phyloP scores from a whole-genome alignment of 352 stramenopile species.

The Aphanomyces astaci region DNA sequence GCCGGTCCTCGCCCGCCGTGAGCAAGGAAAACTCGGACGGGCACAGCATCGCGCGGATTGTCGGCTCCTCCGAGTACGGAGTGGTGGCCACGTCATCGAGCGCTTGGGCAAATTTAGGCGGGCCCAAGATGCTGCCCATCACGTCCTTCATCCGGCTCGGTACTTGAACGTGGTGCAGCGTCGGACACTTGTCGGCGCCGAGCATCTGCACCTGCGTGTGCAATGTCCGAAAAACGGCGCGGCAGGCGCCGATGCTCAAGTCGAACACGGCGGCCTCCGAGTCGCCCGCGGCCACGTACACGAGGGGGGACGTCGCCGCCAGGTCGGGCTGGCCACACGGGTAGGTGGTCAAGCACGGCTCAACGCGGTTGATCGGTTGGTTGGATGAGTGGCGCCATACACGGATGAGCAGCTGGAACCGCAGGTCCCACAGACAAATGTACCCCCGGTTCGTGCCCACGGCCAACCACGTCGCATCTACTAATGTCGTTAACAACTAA shows the following conservation, averaged over 20 bases:
- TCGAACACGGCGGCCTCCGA: conserved; percentile 88
- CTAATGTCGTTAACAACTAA: not conserved
- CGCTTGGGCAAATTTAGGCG: conserved; percentile 69
- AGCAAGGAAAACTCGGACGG: conserved; percentile 86
- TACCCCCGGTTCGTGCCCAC: conserved; percentile 92
- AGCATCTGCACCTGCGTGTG: conserved; percentile 48
- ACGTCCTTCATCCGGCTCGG: conserved; percentile 62
- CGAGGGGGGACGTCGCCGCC: conserved; percentile 73
- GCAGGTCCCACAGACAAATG: conserved; percentile 94
- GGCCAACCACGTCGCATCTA: conserved; percentile 92
- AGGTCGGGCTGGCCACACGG: conserved; percentile 62
- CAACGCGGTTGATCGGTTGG: conserved; percentile 82
- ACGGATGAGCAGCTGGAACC: conserved; percentile 92
- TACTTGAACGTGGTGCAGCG: conserved; percentile 63
- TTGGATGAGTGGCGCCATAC: conserved; percentile 94
- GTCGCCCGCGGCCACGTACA: conserved; percentile 91
- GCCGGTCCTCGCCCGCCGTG: conserved; percentile 90
- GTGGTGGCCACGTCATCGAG: conserved; percentile 79
- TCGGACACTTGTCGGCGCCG: conserved; percentile 70
- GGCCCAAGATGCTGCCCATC: conserved; percentile 65
- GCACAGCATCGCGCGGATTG: conserved; percentile 81
- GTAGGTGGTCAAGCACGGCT: conserved; percentile 50
- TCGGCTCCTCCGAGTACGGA: conserved; percentile 62
- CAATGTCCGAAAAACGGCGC: conserved; percentile 87
- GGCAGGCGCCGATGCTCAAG: conserved; percentile 84